phyloP scores from a whole-genome alignment of 1,139 yeast species.

The Zygosaccharomyces sapae region DNA sequence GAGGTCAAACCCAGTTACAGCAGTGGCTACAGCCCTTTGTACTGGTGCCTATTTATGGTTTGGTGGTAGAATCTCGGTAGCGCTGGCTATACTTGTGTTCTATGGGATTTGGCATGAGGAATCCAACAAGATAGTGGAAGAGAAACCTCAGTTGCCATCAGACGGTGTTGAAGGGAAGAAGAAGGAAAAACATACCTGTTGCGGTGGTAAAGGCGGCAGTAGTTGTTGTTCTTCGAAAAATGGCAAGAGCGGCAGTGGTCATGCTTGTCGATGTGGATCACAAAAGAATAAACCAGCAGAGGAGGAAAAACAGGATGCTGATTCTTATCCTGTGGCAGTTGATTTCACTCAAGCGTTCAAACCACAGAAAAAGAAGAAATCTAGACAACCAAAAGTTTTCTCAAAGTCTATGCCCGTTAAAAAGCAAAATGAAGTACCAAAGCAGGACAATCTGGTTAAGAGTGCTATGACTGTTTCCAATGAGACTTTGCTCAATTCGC shows the following conservation, averaged over 20 bases:
- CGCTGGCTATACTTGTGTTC: slow-evolving; percentile 30
- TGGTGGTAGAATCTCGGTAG: slow-evolving; percentile 40
- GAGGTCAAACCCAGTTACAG: slow-evolving; percentile 8
- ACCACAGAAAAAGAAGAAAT: slow-evolving; percentile 15
- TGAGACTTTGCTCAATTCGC: slow-evolving; percentile 34
- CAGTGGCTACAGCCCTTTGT: slow-evolving; percentile 8
- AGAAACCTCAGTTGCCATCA: background rate
- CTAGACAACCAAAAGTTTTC: slow-evolving; percentile 25
- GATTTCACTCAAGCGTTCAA: slow-evolving; percentile 42
- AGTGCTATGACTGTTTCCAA: slow-evolving; percentile 36
- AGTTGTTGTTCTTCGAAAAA: slow-evolving; percentile 19
- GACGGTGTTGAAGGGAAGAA: slow-evolving; percentile 1
- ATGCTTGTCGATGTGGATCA: slow-evolving; percentile 12
- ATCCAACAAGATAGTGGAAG: background rate
- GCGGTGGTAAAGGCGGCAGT: slow-evolving; percentile 28
- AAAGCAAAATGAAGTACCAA: slow-evolving; percentile 8
- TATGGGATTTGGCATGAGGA: slow-evolving; percentile 30
- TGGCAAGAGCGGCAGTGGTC: slow-evolving; percentile 12
- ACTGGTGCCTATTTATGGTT: slow-evolving; percentile 16
- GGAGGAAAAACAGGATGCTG: slow-evolving; percentile 3
- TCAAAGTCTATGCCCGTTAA: slow-evolving; percentile 27
- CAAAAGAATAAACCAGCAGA: slow-evolving; percentile 8
- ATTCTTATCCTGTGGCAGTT: slow-evolving; percentile 36
- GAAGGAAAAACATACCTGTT: slow-evolving; percentile 22
- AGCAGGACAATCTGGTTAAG: slow-evolving; percentile 24